These are phyloP conservation scores for Scorias spongiosa DNA, from an alignment of 2,329 filamentous ascomycete species.

Conservation along the genomic window DNA sequence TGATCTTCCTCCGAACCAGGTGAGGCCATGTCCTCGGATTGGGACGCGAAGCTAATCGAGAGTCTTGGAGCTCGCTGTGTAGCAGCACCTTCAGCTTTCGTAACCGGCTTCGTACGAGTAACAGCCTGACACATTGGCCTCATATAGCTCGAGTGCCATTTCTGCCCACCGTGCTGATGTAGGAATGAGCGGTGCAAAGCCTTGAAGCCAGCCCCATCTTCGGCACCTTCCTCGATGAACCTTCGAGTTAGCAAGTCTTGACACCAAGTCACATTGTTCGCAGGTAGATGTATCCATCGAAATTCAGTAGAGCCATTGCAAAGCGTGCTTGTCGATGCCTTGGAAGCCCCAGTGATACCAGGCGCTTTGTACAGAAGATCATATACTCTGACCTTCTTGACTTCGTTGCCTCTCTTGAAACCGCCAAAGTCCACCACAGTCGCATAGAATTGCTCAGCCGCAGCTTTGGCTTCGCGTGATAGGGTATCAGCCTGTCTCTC, in stretches of 20 bases:
- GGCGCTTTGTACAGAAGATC: not conserved
- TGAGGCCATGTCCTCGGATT: too few species aligned
- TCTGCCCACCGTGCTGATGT: slow-evolving; percentile 44
- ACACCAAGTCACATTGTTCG: slow-evolving; percentile 44
- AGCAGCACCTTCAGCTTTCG: not conserved
- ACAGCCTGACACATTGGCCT: slow-evolving; percentile 38
- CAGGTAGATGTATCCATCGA: slow-evolving; percentile 32
- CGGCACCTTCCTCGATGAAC: slow-evolving; percentile 47
- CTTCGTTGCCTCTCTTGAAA: slow-evolving; percentile 3
- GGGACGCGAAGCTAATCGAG: too few species aligned
- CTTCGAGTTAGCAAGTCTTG: slow-evolving; percentile 48
- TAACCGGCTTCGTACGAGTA: not conserved
- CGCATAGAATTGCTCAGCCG: slow-evolving; percentile 8
- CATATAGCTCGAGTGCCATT: slow-evolving; percentile 48
- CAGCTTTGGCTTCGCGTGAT: slow-evolving; percentile 20
- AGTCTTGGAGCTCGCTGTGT: too few species aligned
- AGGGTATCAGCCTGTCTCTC: slow-evolving; percentile 18
- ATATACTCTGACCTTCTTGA: slow-evolving; percentile 7
- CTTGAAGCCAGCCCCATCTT: slow-evolving; percentile 50
- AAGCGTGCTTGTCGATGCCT: slow-evolving; percentile 15
- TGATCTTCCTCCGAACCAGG: too few species aligned
- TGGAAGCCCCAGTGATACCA: not conserved
- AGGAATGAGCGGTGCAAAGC: slow-evolving; percentile 45
- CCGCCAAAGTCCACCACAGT: slow-evolving; percentile 4
- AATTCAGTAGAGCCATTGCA: slow-evolving; percentile 27